Base-by-base conservation (phyloP, 2,329 filamentous ascomycete species). In the Cladosporium velox region DNA sequence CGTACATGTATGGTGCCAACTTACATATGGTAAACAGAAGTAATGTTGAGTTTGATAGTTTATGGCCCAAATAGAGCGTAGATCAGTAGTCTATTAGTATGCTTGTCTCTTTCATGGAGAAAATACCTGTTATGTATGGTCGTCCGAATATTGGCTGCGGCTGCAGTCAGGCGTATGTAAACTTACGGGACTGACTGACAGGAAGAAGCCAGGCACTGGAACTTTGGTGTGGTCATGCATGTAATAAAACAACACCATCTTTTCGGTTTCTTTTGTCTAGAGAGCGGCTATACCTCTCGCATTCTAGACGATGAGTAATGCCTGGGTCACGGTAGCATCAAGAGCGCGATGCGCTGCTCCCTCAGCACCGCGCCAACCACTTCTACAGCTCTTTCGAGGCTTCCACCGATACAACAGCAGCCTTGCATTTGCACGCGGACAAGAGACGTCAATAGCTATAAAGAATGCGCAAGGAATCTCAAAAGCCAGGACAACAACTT, bases 261-360 rank as follows among this genome's bases (percentile, higher is more conserved):
- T 44, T 18, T 2, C 15, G 32, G 28, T 51, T 61, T 61, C 59
- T 28, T 61, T 61, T 26, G 59, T 61, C 18, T 8, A 24, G 24
- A 60, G 35, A 26, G 38, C 28, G 18, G 11, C 1, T 18, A 1
- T 32, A 8, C 18, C 24, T n/a, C 38, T 28, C 18, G 47, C 11
- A 6, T 11, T n/a, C 12, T 18, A 32, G 38, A 67, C 64, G 18
- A 77, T 78, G 76, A 76, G 70, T 67, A 69, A 75, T 75, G 75
- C 72, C 15, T 76, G 74, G 74, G 69, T 69, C 11, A 66, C 74
- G 69, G 70, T 76, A 72, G 74, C 69, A 57, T 68, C 68, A 21
- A 54, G 70, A 44, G 71, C 70, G 66, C 71, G 72, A 15, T 70
- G 70, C 59, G 66, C 67, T 18, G 66, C 67, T 41, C 70, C 67